These are phyloP conservation scores for Ophioceras dolichostomum DNA, from an alignment of 2,329 filamentous ascomycete species.

Conservation along the genomic window DNA sequence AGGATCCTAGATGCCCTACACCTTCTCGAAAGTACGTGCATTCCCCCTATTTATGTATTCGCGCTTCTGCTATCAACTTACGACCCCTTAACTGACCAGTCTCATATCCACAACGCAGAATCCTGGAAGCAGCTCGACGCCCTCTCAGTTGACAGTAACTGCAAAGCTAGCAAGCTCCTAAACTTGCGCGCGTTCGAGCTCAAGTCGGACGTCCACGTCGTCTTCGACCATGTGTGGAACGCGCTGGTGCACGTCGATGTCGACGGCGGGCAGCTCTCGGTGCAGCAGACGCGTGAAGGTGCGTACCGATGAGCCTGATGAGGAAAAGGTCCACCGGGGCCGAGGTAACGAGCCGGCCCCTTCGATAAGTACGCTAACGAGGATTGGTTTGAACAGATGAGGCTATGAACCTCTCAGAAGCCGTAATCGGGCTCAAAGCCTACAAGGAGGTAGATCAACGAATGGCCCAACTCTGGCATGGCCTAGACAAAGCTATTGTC, in stretches of 20 bases:
- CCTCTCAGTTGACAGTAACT: constrained; percentile 48
- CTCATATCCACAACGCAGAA: too few relatives aligned
- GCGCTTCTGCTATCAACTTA: too few relatives aligned
- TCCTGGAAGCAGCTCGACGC: constrained; percentile 45
- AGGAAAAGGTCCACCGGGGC: too few relatives aligned
- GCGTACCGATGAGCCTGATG: too few relatives aligned
- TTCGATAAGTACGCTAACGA: too few relatives aligned
- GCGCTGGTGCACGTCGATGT: constrained; percentile 51
- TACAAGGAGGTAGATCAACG: constrained; percentile 50
- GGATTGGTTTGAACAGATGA: constrained; percentile 26
- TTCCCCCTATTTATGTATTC: not conserved
- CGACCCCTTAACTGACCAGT: too few relatives aligned
- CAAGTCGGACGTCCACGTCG: constrained; percentile 51
- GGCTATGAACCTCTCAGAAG: constrained; percentile 39
- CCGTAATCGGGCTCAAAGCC: constrained; percentile 41
- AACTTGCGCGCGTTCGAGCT: constrained; percentile 53
- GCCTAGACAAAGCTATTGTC: constrained; percentile 49
- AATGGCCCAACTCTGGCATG: constrained; percentile 48
- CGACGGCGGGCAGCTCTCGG: constrained; percentile 38
- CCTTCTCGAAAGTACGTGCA: constrained; percentile 38
- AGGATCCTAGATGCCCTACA: constrained; percentile 44
- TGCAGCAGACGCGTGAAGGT: constrained; percentile 42
- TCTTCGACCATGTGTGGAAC: constrained; percentile 60
- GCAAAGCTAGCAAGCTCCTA: constrained; percentile 52
- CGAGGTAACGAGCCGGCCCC: too few relatives aligned